These are phyloP conservation scores for Baorangia bicolor DNA, from an alignment of 768 basidiomycete species.

Conservation along the genomic window DNA sequence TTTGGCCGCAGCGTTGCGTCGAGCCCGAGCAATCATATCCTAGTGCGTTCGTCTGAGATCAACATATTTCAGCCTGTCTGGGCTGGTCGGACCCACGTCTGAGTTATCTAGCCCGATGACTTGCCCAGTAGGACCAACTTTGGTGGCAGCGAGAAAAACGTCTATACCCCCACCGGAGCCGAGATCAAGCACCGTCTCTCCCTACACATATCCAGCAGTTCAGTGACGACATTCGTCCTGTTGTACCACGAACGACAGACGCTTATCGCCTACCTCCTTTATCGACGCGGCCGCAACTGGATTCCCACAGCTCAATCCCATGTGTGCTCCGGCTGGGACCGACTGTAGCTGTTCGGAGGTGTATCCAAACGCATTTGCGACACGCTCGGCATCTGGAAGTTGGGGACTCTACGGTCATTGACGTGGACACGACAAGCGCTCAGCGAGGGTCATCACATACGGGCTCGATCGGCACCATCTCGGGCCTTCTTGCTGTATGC, in stretches of 20 bases:
- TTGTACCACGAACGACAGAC: no score
- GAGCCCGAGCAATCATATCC: slow-evolving; percentile 53
- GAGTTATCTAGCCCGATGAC: slow-evolving; percentile 58
- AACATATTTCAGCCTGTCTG: background rate
- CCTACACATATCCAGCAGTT: slow-evolving; percentile 33
- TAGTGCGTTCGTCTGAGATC: slow-evolving; percentile 15
- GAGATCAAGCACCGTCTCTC: slow-evolving; percentile 55
- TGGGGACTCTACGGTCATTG: background rate
- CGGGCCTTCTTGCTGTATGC: slow-evolving; percentile 12
- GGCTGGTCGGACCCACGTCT: slow-evolving; percentile 29
- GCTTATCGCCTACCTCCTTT: slow-evolving; percentile 37
- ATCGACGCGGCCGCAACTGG: slow-evolving; percentile 47
- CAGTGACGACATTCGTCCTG: background rate
- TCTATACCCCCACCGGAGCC: slow-evolving; percentile 59
- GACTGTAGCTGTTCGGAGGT: slow-evolving; percentile 40
- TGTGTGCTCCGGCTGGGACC: slow-evolving; percentile 43
- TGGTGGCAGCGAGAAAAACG: slow-evolving; percentile 50
- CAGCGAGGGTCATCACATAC: slow-evolving; percentile 7
- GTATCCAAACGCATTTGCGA: slow-evolving; percentile 46
- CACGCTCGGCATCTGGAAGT: slow-evolving; percentile 11
- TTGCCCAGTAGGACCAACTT: slow-evolving; percentile 48
- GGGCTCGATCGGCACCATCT: slow-evolving; percentile 4
- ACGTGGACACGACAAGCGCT: background rate
- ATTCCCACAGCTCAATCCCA: slow-evolving; percentile 57
- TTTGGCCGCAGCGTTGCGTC: slow-evolving; percentile 42